Evolutionary conservation across 352 stramenopile genomes (phyloP).

Genomic region (Phytopythium aichiense): DNA sequence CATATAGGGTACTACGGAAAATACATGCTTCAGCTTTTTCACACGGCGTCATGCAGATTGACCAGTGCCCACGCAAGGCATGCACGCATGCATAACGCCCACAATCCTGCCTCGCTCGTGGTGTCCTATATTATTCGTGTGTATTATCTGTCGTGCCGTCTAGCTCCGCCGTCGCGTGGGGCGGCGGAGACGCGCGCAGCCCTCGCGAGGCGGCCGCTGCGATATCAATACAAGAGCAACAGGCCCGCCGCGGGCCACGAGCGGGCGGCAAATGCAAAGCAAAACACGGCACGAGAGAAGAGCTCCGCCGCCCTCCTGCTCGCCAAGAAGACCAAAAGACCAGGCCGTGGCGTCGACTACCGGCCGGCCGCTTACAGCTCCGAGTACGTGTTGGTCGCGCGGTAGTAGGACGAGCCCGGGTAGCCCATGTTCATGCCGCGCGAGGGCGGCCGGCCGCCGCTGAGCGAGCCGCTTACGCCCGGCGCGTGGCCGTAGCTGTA

Average conservation of each 20-base stretch:
- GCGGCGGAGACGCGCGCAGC: too few species aligned
- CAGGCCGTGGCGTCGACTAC: too few species aligned
- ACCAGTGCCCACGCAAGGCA: too few species aligned
- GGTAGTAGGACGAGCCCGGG: constrained; percentile 45
- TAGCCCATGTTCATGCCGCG: constrained; percentile 47
- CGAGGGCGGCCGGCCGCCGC: constrained; percentile 16
- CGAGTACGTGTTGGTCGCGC: constrained; percentile 46
- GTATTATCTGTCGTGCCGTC: neutral
- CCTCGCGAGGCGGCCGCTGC: neutral
- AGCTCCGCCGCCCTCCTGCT: neutral
- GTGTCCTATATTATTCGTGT: neutral
- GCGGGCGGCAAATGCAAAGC: neutral
- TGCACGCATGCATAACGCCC: too few species aligned
- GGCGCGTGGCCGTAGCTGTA: constrained; percentile 23
- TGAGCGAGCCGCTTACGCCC: constrained; percentile 12
- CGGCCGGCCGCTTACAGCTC: constrained; percentile 19
- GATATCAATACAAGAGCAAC: constrained; percentile 3
- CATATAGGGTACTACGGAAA: too few species aligned
- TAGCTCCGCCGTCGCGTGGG: neutral
- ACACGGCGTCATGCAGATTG: too few species aligned
- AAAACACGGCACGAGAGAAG: neutral
- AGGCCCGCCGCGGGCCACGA: neutral
- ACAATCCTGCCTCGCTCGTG: neutral
- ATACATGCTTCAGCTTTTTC: too few species aligned
- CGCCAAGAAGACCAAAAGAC: neutral